Conservation (phyloP, 192 early-diverging fungal genomes). For the Entomortierella beljakovae region DNA sequence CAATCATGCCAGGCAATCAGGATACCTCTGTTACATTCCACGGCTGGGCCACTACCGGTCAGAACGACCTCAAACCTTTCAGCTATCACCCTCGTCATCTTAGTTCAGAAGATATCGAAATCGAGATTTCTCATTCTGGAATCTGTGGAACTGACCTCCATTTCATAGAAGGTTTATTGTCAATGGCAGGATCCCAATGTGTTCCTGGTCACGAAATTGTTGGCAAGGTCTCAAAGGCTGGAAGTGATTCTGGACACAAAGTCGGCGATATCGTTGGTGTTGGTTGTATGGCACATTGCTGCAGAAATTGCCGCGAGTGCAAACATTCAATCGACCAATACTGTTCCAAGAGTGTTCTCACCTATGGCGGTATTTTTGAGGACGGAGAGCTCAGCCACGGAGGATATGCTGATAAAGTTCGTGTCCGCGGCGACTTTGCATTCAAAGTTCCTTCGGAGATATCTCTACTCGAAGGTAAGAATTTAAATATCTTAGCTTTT, state of each 20-base stretch:
- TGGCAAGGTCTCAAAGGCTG: slow-evolving; percentile 58
- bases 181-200: slow-evolving; percentile 41
- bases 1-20: no score
- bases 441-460: slow-evolving; percentile 70
- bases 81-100: slow-evolving; percentile 53
- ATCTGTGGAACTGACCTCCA: slow-evolving; percentile 86
- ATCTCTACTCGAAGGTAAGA: slow-evolving; percentile 55
- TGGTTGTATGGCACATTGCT: slow-evolving; percentile 36
- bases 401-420: slow-evolving; percentile 61
- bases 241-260: slow-evolving; percentile 27
- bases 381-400: slow-evolving; percentile 64
- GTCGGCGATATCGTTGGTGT: slow-evolving; percentile 65
- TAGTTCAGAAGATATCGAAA: slow-evolving; percentile 59
- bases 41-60: slow-evolving; percentile 18
- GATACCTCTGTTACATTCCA: slow-evolving; percentile 60
- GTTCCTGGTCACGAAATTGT: slow-evolving; percentile 70
- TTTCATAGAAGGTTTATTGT: slow-evolving; percentile 71
- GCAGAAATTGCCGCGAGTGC: slow-evolving; percentile 49
- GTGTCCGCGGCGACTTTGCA: slow-evolving; percentile 67
- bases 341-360: slow-evolving; percentile 53
- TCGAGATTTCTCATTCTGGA: slow-evolving; percentile 69
- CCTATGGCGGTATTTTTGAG: slow-evolving; percentile 64
- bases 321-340: slow-evolving; percentile 23
- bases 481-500: no score
- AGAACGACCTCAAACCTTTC: neutral